Percentiles rank a stretch among this genome's conserved stretches.
These are phyloP conservation scores for Microascus cirrosus DNA, from an alignment of 2,329 filamentous ascomycete genomes.

Conservation along the genomic window DNA sequence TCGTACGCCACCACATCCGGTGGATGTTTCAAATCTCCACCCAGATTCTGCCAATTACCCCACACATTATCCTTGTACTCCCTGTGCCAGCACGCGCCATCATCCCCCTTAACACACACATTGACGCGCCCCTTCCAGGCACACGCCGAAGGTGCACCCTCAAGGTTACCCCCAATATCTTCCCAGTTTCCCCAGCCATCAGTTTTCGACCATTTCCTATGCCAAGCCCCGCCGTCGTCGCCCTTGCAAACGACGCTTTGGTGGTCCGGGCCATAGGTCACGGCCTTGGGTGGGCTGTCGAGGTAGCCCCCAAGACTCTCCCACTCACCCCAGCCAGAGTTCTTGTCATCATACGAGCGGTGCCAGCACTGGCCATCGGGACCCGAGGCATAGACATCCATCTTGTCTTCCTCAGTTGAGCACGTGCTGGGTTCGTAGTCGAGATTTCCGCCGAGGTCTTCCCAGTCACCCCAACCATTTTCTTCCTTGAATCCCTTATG, in stretches of 20 bases:
- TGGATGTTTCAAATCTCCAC: conserved; percentile 11
- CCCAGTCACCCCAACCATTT: conserved; percentile 15
- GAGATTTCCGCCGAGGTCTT: conserved; percentile 16
- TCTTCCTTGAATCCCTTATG: conserved; percentile 13
- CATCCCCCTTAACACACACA: conserved; percentile 11
- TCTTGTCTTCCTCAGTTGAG: conserved; percentile 13
- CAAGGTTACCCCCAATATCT: conserved; percentile 9
- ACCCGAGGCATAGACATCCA: conserved; percentile 17
- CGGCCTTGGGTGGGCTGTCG: conserved; percentile 12
- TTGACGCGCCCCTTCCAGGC: conserved; percentile 10
- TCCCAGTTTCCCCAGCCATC: conserved; percentile 11
- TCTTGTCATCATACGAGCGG: conserved; percentile 12
- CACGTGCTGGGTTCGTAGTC: conserved; percentile 14
- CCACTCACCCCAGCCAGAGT: conserved; percentile 15
- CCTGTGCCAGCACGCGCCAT: conserved; percentile 13
- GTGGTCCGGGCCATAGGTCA: conserved; percentile 12
- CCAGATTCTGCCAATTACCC: conserved; percentile 11
- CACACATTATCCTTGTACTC: conserved; percentile 9
- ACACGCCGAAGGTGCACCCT: conserved; percentile 9
- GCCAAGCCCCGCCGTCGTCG: conserved; percentile 12
- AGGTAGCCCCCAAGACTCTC: conserved; percentile 14
- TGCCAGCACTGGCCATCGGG: conserved; percentile 16
- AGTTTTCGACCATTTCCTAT: conserved; percentile 6
- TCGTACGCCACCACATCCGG: conserved; percentile 11
- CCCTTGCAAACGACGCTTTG: conserved; percentile 15